A percentile compares a stretch with the other conserved stretches of the same genome.
phyloP scores from a whole-genome alignment of 352 stramenopile species.

The Globisporangium spiculum region DNA sequence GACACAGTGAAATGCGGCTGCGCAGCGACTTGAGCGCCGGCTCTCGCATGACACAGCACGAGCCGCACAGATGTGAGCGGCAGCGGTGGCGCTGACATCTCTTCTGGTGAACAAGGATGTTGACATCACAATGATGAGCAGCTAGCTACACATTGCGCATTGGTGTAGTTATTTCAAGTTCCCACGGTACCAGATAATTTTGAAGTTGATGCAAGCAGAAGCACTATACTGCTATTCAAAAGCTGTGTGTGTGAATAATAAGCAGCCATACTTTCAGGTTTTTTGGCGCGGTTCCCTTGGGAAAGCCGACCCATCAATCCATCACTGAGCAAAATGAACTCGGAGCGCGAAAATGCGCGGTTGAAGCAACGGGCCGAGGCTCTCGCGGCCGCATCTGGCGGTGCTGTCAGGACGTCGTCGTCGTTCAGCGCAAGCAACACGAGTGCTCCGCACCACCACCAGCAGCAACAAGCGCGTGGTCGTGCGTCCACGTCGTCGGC shows the following conservation, averaged over 20 bases:
- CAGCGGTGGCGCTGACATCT: background rate
- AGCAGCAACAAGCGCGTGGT: background rate
- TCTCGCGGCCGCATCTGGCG: background rate
- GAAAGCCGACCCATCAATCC: background rate
- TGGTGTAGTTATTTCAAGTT: too few relatives aligned
- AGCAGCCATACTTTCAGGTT: background rate
- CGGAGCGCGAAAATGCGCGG: slow-evolving; percentile 11
- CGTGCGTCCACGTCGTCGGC: background rate
- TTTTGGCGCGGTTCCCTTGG: background rate
- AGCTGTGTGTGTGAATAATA: background rate
- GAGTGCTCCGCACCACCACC: background rate
- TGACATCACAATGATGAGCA: too few relatives aligned
- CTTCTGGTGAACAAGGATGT: too few relatives aligned
- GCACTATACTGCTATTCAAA: background rate
- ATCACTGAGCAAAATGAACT: slow-evolving; percentile 4
- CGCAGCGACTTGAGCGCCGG: too few relatives aligned
- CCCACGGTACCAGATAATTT: background rate
- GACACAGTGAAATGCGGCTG: background rate
- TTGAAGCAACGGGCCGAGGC: slow-evolving; percentile 7
- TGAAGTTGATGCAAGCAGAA: background rate
- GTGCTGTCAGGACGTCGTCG: background rate
- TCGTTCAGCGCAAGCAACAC: background rate
- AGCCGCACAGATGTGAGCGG: background rate
- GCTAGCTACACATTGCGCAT: too few relatives aligned
- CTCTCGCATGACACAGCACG: too few relatives aligned